These are phyloP conservation scores for Hymenoscyphus scutula DNA, from an alignment of 2,329 filamentous ascomycete genomes.

Conservation along the genomic window DNA sequence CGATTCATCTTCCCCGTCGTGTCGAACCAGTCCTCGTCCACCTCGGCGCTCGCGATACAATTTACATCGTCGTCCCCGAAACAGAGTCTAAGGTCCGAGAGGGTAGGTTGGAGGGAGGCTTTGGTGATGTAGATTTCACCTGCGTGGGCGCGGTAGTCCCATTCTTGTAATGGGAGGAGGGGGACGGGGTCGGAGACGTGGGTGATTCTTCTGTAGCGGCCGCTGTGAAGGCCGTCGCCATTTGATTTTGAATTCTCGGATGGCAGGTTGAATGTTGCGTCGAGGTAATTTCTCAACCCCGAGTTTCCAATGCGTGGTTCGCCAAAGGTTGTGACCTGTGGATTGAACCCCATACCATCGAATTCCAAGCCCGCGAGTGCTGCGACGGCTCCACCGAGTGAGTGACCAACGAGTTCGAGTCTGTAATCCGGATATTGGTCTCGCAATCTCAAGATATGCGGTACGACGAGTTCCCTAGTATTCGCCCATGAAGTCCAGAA, in stretches of 20 bases:
- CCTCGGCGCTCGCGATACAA: constrained; percentile 62
- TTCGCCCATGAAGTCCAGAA: constrained; percentile 84
- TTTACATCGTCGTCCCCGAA: constrained; percentile 53
- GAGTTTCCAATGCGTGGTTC: constrained; percentile 70
- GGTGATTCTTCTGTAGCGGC: constrained; percentile 71
- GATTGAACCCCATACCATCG: constrained; percentile 67
- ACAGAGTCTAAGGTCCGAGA: constrained; percentile 67
- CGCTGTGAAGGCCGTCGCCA: background rate
- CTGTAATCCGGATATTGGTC: constrained; percentile 66
- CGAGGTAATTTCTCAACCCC: constrained; percentile 54
- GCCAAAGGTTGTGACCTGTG: constrained; percentile 85
- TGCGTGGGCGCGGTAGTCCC: constrained; percentile 80
- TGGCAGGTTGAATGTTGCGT: constrained; percentile 47
- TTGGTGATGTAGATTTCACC: constrained; percentile 87
- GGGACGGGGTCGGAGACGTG: constrained; percentile 85
- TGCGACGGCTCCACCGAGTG: constrained; percentile 84
- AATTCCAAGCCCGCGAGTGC: constrained; percentile 83
- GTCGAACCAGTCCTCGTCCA: constrained; percentile 17
- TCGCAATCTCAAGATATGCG: constrained; percentile 59
- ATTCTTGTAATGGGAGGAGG: constrained; percentile 77
- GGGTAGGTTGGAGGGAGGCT: constrained; percentile 61
- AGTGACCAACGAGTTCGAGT: constrained; percentile 82
- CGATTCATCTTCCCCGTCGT: background rate
- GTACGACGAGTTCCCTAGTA: constrained; percentile 67
- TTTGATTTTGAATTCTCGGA: background rate